Percentiles rank a stretch among this genome's conserved stretches.
These are phyloP conservation scores for Penicillium sp. DNA, from an alignment of 2,329 filamentous ascomycete species.

Conservation along the genomic window DNA sequence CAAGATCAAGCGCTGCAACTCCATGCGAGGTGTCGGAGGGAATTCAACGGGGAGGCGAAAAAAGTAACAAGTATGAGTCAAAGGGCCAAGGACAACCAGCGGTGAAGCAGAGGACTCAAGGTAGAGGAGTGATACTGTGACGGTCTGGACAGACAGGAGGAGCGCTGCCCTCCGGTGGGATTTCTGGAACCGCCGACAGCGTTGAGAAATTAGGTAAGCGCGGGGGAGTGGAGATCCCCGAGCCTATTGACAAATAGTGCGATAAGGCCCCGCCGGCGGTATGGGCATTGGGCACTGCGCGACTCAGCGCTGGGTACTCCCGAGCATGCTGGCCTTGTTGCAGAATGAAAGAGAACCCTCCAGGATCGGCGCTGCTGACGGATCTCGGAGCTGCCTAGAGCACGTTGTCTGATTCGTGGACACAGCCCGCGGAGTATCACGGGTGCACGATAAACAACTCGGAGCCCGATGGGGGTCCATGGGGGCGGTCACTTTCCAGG, in stretches of 20 bases:
- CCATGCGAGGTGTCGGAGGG: slow-evolving; percentile 7
- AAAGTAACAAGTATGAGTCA: slow-evolving; percentile 10
- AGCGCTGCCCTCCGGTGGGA: background rate
- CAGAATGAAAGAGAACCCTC: background rate
- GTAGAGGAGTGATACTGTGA: background rate
- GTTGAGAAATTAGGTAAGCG: slow-evolving; percentile 28
- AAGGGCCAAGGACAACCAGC: slow-evolving; percentile 12
- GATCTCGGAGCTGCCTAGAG: slow-evolving; percentile 9
- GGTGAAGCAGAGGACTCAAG: slow-evolving; percentile 7
- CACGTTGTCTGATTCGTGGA: slow-evolving; percentile 12
- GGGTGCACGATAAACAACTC: slow-evolving; percentile 4
- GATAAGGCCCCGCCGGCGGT: slow-evolving; percentile 8
- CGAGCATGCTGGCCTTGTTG: background rate
- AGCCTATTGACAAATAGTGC: background rate
- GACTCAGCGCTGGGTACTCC: background rate
- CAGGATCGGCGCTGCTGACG: slow-evolving; percentile 14
- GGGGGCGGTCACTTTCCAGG: background rate
- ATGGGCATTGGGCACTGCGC: background rate
- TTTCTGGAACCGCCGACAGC: slow-evolving; percentile 28
- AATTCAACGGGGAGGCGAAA: background rate
- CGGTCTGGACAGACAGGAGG: background rate
- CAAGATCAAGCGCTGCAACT: slow-evolving; percentile 7
- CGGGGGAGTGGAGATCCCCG: slow-evolving; percentile 18
- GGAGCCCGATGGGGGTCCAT: background rate
- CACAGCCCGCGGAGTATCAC: slow-evolving; percentile 8